Conservation (phyloP, 306 rosid genomes). For the Gleditsia sinensis region DNA sequence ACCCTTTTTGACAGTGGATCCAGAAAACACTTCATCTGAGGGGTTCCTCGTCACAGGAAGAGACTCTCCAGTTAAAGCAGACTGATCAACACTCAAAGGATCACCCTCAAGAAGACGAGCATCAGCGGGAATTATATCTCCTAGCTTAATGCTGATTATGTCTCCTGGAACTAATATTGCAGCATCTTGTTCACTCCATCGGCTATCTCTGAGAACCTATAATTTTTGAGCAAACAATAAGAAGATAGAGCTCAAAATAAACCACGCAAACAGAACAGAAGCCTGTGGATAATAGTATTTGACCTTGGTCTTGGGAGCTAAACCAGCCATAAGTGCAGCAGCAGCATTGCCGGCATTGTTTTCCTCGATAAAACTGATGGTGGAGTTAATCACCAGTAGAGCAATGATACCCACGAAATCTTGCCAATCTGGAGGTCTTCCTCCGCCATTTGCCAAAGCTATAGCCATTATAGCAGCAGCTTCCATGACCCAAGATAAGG, state of each 20-base stretch:
- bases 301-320: constrained; percentile 96
- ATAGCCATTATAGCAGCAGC: constrained; percentile 98
- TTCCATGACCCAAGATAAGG: constrained; percentile 98
- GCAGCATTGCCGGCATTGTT: constrained; percentile 99
- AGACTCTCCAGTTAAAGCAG: constrained; percentile 95
- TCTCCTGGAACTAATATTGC: constrained; percentile 92
- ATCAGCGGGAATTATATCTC: constrained; percentile 94
- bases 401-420: constrained; percentile 80
- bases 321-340: constrained; percentile 99
- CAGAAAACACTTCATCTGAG: constrained; percentile 88
- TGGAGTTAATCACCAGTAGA: constrained; percentile 74
- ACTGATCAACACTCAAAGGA: constrained; percentile 89
- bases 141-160: constrained; percentile 85
- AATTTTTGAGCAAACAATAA: constrained; percentile 18
- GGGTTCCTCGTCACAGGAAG: constrained; percentile 86
- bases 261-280: neutral
- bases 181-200: constrained; percentile 94
- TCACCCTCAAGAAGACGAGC: constrained; percentile 99
- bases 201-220: constrained; percentile 82
- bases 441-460: constrained; percentile 84
- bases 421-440: constrained; percentile 96
- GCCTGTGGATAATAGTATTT: constrained; percentile 6
- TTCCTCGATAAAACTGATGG: constrained; percentile 92
- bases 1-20: constrained; percentile 94
- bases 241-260: neutral